phyloP scores from a whole-genome alignment of 331 rosid genomes.

The Quercus phellos region DNA sequence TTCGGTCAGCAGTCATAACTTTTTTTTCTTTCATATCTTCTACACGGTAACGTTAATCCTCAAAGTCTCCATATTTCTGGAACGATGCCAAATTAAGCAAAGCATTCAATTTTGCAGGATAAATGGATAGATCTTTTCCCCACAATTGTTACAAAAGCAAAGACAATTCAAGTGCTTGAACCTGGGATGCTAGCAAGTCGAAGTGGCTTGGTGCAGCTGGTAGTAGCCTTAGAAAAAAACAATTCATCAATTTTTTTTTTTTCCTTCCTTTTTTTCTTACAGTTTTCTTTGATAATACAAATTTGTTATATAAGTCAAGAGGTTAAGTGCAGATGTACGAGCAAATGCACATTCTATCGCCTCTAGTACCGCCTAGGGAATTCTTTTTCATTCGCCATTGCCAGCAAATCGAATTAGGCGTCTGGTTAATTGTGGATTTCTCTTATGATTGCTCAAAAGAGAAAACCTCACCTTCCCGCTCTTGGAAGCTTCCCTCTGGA shows the following conservation, averaged over 20 bases:
- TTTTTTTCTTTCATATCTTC: neutral
- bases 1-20: conserved; percentile 29
- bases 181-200: conserved; percentile 34
- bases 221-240: conserved; percentile 12
- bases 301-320: too few species aligned
- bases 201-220: conserved; percentile 57
- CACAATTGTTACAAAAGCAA: conserved; percentile 47
- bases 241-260: neutral
- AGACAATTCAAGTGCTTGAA: conserved; percentile 44
- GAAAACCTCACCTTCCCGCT: neutral
- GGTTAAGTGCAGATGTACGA: conserved; percentile 55
- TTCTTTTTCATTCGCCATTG: conserved; percentile 56
- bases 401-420: conserved; percentile 38
- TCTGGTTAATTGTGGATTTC: conserved; percentile 63
- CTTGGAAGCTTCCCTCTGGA: conserved; percentile 82
- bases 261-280: neutral
- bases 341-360: conserved; percentile 69
- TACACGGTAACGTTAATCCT: neutral
- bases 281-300: neutral
- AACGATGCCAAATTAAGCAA: neutral
- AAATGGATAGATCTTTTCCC: conserved; percentile 63
- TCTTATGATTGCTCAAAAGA: conserved; percentile 36
- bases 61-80: neutral
- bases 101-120: conserved; percentile 26
- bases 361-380: conserved; percentile 46